phyloP scores from a whole-genome alignment of 441 rosid genomes.

The Gossypium gossypioides region DNA sequence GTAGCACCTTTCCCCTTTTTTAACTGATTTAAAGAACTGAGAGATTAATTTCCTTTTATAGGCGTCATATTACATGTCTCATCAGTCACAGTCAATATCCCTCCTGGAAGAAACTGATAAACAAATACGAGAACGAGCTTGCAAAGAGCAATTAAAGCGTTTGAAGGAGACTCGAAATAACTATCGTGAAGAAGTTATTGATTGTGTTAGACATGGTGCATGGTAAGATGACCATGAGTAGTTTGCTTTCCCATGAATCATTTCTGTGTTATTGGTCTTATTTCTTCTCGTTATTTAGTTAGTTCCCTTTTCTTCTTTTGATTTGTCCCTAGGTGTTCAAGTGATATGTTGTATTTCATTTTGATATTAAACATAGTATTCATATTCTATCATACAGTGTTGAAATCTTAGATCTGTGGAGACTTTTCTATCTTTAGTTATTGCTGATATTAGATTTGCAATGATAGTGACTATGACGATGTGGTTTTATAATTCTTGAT shows the following conservation, averaged over 20 bases:
- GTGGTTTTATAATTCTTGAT: background rate
- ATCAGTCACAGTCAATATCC: conserved; percentile 70
- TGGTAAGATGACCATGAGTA: conserved; percentile 49
- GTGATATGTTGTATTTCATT: background rate
- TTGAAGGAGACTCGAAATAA: conserved; percentile 88
- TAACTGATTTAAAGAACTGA: background rate
- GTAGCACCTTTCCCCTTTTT: background rate
- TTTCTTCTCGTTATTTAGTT: background rate
- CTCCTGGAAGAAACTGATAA: conserved; percentile 88
- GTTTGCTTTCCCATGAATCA: conserved; percentile 12
- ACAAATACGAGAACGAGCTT: conserved; percentile 70
- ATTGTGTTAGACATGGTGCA: conserved; percentile 75
- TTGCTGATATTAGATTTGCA: background rate
- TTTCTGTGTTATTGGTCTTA: background rate
- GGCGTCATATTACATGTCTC: conserved; percentile 87
- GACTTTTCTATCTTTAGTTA: background rate
- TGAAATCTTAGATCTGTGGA: background rate
- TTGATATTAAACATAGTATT: background rate
- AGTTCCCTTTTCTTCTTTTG: background rate
- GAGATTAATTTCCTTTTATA: conserved; percentile 24
- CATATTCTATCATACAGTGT: background rate
- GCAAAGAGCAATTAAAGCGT: conserved; percentile 62
- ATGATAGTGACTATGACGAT: background rate
- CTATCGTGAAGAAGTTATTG: conserved; percentile 72
- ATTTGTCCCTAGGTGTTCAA: background rate